Evolutionary conservation across 305 asterid species (phyloP).

Genomic region (Lippia alba): DNA sequence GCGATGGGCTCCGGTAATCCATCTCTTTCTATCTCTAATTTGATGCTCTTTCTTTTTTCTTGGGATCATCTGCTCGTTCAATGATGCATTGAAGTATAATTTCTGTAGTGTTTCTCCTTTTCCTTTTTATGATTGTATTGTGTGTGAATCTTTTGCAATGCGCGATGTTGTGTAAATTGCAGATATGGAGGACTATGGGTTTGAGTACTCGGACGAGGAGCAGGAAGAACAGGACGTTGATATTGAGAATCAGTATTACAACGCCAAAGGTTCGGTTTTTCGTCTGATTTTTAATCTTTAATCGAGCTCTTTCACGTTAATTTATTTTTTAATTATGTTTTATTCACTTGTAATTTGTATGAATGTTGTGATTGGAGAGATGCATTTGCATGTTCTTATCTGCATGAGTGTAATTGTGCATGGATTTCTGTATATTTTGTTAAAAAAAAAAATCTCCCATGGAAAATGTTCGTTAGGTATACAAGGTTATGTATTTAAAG

Average conservation of each 20-base stretch:
- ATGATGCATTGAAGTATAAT: slow-evolving; percentile 3
- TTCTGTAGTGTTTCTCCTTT: slow-evolving; percentile 5
- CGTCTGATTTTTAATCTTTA: not conserved
- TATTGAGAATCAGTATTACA: slow-evolving; percentile 93
- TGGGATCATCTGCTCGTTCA: slow-evolving; percentile 5
- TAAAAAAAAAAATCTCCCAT: too few relatives aligned
- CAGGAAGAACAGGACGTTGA: slow-evolving; percentile 95
- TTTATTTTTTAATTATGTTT: not conserved
- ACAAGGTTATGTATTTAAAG: too few relatives aligned
- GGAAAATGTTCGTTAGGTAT: too few relatives aligned
- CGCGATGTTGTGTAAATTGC: slow-evolving; percentile 56
- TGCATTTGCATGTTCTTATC: not conserved
- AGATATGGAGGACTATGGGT: slow-evolving; percentile 97
- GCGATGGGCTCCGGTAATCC: slow-evolving; percentile 62
- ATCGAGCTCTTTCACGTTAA: not conserved
- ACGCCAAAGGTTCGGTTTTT: slow-evolving; percentile 70
- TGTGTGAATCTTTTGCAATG: slow-evolving; percentile 1
- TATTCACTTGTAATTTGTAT: slow-evolving; percentile 16
- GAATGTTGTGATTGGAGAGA: not conserved
- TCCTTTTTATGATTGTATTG: not conserved
- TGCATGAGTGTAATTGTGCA: slow-evolving; percentile 13
- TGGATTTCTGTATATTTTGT: slow-evolving; percentile 17
- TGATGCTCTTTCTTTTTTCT: not conserved
- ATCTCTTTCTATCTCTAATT: not conserved
- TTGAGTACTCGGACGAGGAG: slow-evolving; percentile 95